Conservation (phyloP, 371 early-diverging fungal species). For the Rhizopus arrhizus region DNA sequence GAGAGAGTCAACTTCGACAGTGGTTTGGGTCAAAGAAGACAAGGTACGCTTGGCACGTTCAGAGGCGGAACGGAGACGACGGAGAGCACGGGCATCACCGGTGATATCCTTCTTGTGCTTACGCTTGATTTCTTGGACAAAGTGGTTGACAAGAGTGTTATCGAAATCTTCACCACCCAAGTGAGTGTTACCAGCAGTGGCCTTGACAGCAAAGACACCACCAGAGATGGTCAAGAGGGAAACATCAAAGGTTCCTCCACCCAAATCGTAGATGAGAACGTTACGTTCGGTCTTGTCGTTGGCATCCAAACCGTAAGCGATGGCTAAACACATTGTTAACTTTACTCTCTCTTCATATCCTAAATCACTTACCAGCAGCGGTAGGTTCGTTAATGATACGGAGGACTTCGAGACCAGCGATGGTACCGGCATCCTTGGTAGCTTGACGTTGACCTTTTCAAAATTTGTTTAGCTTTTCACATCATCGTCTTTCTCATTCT, state of each 20-base stretch:
- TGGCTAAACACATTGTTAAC: slow-evolving; percentile 51
- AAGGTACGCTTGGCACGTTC: slow-evolving; percentile 98
- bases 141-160: slow-evolving; percentile 80
- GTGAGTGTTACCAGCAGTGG: slow-evolving; percentile 96
- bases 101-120: slow-evolving; percentile 79
- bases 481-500: slow-evolving; percentile 1
- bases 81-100: slow-evolving; percentile 86
- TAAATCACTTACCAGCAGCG: slow-evolving; percentile 65
- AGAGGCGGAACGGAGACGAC: slow-evolving; percentile 92
- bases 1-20: slow-evolving; percentile 90
- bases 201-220: slow-evolving; percentile 93
- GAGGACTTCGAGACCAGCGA: slow-evolving; percentile 80
- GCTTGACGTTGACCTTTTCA: slow-evolving; percentile 85
- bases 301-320: slow-evolving; percentile 92
- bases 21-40: slow-evolving; percentile 82
- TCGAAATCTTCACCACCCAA: slow-evolving; percentile 99
- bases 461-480: slow-evolving; percentile 46
- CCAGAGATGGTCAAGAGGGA: slow-evolving; percentile 89
- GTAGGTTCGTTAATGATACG: slow-evolving; percentile 96
- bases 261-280: slow-evolving; percentile 93
- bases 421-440: slow-evolving; percentile 82
- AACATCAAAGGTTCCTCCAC: slow-evolving; percentile 97
- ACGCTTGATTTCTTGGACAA: slow-evolving; percentile 86
- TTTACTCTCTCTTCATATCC: neutral
- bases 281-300: slow-evolving; percentile 75